These are phyloP conservation scores for Sophora flavescens DNA, from an alignment of 306 rosid species.

Conservation along the genomic window DNA sequence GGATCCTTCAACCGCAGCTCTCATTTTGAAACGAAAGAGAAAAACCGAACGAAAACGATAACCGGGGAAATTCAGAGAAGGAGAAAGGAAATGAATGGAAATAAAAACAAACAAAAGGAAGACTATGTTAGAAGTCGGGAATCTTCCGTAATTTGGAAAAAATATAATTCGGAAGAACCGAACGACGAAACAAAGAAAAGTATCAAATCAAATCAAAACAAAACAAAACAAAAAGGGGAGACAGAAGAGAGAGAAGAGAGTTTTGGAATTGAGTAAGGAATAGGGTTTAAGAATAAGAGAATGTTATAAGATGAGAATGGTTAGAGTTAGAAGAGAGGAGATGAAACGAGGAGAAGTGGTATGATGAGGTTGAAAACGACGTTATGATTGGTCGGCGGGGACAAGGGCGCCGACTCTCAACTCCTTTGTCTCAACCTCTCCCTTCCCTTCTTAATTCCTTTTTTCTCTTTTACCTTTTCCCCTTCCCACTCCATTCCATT, in stretches of 20 bases:
- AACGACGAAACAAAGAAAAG: neutral
- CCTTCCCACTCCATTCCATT: neutral
- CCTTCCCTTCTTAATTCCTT: neutral
- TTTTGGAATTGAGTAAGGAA: neutral
- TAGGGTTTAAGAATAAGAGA: conserved; percentile 40
- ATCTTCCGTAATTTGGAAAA: conserved; percentile 60
- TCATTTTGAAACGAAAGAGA: conserved; percentile 48
- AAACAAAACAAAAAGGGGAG: neutral
- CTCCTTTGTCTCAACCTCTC: conserved; percentile 46
- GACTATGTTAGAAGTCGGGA: neutral
- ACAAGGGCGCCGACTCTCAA: conserved; percentile 79
- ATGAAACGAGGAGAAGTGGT: neutral
- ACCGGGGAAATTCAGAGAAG: neutral
- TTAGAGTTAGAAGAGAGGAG: neutral
- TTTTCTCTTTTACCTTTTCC: neutral
- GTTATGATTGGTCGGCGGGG: conserved; percentile 84
- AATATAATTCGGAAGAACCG: conserved; percentile 66
- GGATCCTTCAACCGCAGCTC: conserved; percentile 55
- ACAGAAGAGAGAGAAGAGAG: neutral
- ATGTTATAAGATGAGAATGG: neutral
- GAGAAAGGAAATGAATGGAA: conserved; percentile 6
- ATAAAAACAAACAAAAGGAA: neutral
- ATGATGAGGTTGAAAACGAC: conserved; percentile 53
- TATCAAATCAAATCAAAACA: neutral
- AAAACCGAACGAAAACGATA: too few relatives aligned